Conservation (phyloP, 2,329 filamentous ascomycete species). For the Colletotrichum sp. region DNA sequence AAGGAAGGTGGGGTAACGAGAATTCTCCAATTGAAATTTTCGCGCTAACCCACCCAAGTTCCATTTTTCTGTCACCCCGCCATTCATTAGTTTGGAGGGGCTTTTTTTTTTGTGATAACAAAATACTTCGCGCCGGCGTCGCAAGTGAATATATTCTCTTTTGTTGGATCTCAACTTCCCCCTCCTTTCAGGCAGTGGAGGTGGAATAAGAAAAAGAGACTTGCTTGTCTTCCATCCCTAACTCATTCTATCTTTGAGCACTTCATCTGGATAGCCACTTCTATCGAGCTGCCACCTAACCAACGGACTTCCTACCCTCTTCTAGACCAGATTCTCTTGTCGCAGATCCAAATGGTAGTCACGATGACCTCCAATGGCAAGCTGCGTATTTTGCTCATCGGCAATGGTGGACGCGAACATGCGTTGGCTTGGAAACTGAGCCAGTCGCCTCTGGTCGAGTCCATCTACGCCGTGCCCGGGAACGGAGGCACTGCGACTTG, state of each 20-base stretch:
- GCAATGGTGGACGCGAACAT: conserved; percentile 79
- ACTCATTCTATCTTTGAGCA: background rate
- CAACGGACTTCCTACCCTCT: background rate
- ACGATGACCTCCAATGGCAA: conserved; percentile 2
- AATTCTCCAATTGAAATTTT: conserved; percentile 8
- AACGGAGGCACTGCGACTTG: conserved; percentile 71
- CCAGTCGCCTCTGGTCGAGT: conserved; percentile 66
- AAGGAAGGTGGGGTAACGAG: conserved; percentile 11
- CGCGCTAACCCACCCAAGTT: background rate
- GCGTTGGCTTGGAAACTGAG: conserved; percentile 77
- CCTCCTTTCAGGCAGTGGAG: background rate
- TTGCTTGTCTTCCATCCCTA: background rate
- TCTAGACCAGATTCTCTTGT: background rate
- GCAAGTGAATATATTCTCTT: background rate
- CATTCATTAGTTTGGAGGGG: conserved; percentile 11
- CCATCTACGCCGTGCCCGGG: conserved; percentile 61
- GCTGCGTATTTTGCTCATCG: conserved; percentile 65
- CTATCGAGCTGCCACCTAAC: background rate
- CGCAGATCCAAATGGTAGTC: background rate
- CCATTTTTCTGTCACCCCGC: conserved; percentile 1
- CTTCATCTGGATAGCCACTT: background rate
- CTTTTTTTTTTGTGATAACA: background rate
- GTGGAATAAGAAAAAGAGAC: conserved; percentile 1
- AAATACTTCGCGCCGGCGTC: conserved; percentile 7
- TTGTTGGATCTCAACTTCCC: background rate